phyloP scores from a whole-genome alignment of 148 eudicot species.

The Rhododendron simsii region DNA sequence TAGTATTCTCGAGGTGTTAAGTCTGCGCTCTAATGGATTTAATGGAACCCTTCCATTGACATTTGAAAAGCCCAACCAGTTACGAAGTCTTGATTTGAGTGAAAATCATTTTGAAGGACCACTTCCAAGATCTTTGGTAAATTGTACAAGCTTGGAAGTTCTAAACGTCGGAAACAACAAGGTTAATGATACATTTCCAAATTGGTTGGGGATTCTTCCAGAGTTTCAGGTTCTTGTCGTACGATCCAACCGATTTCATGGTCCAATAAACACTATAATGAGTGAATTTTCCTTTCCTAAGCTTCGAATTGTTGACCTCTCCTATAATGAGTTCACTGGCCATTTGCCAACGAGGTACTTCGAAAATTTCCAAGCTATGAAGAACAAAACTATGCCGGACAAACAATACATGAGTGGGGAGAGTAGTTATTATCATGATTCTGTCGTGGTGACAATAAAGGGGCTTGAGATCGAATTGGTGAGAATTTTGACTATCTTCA shows the following conservation, averaged over 20 bases:
- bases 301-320: conserved; percentile 44
- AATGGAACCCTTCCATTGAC: conserved; percentile 8
- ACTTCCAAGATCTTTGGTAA: conserved; percentile 24
- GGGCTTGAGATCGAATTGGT: background rate
- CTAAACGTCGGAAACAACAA: conserved; percentile 40
- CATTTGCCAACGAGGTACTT: background rate
- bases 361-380: conserved; percentile 19
- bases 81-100: conserved; percentile 5
- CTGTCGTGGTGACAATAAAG: background rate
- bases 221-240: conserved; percentile 30
- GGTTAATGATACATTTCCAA: conserved; percentile 30
- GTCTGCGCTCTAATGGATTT: conserved; percentile 7
- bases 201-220: conserved; percentile 16
- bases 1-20: conserved; percentile 9
- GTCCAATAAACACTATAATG: background rate
- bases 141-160: conserved; percentile 25
- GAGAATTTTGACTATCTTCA: background rate
- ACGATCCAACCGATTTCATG: conserved; percentile 26
- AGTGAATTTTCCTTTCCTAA: conserved; percentile 4
- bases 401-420: background rate
- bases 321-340: conserved; percentile 35
- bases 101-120: conserved; percentile 24
- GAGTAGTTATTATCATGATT: background rate
- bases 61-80: background rate
- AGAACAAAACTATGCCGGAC: background rate